Percentiles rank a stretch among this genome's conserved stretches.
These are phyloP conservation scores for Colletotrichum limetticola DNA, from an alignment of 2,329 filamentous ascomycete genomes.

Conservation along the genomic window DNA sequence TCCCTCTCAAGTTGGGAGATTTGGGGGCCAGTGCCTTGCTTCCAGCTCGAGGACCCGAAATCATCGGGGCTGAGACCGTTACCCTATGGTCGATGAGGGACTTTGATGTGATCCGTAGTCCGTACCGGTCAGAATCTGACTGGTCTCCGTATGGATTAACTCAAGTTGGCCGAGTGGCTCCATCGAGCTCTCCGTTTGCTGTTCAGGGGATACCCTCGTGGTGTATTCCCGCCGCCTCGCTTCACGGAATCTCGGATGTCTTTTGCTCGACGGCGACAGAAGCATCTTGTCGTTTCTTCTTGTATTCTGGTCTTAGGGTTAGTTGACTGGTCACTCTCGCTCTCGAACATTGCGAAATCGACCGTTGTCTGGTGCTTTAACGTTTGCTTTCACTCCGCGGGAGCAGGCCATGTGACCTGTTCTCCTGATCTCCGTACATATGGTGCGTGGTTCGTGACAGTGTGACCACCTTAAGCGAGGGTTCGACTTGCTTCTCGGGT, in stretches of 20 bases:
- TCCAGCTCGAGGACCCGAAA: background rate
- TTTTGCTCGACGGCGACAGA: background rate
- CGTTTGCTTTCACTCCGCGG: background rate
- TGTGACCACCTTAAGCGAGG: background rate
- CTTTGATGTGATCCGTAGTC: background rate
- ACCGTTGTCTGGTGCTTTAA: background rate
- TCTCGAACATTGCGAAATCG: background rate
- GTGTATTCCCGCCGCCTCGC: slow-evolving; percentile 3
- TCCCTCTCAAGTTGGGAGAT: background rate
- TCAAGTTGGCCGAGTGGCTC: background rate
- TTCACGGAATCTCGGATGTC: slow-evolving; percentile 13
- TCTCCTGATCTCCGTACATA: background rate
- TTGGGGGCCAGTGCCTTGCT: background rate
- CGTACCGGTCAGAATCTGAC: background rate
- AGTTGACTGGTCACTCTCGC: background rate
- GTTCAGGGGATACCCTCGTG: background rate
- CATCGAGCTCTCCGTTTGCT: background rate
- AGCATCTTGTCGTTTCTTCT: background rate
- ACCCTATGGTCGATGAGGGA: background rate
- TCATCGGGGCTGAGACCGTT: background rate
- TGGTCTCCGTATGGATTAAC: background rate
- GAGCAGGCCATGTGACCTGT: background rate
- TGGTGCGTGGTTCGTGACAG: background rate
- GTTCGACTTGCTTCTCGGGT: too few species aligned
- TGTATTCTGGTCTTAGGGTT: background rate